phyloP scores from a whole-genome alignment of 495 filamentous ascomycete genomes.

The Schizothecium vesticola region DNA sequence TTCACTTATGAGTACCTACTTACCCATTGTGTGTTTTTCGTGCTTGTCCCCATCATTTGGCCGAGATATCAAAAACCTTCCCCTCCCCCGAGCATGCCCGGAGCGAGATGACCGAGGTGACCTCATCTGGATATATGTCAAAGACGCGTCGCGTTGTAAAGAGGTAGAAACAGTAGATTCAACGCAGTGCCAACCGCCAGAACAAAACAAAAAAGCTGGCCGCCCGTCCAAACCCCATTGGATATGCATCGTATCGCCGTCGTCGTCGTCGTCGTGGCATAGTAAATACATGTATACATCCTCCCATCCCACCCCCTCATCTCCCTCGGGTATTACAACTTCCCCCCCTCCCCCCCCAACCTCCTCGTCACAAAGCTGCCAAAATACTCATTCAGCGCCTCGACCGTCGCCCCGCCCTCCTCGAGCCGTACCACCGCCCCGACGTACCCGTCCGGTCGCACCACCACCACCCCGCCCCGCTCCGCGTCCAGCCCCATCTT shows the following conservation, averaged over 20 bases:
- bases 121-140: no score
- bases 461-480: conserved; percentile 71
- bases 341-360: conserved; percentile 14
- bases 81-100: no score
- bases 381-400: conserved; percentile 82
- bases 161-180: neutral
- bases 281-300: neutral
- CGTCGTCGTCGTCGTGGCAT: neutral
- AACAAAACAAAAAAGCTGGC: neutral
- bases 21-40: neutral
- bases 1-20: no score
- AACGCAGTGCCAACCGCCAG: neutral
- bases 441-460: conserved; percentile 82
- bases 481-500: conserved; percentile 78
- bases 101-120: no score
- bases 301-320: neutral
- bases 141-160: neutral
- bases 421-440: conserved; percentile 66
- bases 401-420: conserved; percentile 71
- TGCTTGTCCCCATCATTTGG: no score
- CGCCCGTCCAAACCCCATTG: neutral
- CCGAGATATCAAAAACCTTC: no score
- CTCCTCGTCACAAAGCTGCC: conserved; percentile 54
- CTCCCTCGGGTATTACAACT: neutral
- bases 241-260: neutral